phyloP scores from a whole-genome alignment of 768 basidiomycete species.

The Baorangia bicolor region DNA sequence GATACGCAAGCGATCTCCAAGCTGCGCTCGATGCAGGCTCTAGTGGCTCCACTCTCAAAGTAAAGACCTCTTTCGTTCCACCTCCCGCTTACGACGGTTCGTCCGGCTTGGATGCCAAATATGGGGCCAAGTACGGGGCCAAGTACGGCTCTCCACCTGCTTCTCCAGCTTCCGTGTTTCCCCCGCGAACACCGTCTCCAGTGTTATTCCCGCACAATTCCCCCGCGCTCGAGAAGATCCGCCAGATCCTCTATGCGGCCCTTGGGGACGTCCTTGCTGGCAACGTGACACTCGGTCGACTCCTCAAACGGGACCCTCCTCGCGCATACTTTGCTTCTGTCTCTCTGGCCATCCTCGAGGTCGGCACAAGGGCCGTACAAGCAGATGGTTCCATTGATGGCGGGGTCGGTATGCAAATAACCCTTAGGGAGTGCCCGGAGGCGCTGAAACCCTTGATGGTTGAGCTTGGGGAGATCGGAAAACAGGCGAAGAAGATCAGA shows the following conservation, averaged over 20 bases:
- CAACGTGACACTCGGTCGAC: constrained; percentile 49
- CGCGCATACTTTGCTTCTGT: constrained; percentile 82
- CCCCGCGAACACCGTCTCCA: constrained; percentile 45
- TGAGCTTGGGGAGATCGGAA: constrained; percentile 58
- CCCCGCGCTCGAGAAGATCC: constrained; percentile 72
- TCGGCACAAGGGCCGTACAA: constrained; percentile 52
- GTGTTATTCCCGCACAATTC: constrained; percentile 39
- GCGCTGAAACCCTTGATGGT: constrained; percentile 68
- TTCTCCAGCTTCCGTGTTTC: constrained; percentile 33
- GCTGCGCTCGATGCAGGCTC: constrained; percentile 71
- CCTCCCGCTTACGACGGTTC: constrained; percentile 61
- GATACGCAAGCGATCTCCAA: constrained; percentile 73
- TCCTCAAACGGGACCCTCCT: constrained; percentile 61
- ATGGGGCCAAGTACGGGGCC: neutral
- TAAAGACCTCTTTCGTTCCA: constrained; percentile 64
- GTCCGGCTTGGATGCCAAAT: constrained; percentile 15
- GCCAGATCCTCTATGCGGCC: constrained; percentile 84
- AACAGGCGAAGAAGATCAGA: constrained; percentile 46
- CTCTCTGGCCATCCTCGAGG: constrained; percentile 68
- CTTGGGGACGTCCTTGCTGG: constrained; percentile 67
- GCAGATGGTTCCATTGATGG: constrained; percentile 46
- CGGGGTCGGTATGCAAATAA: constrained; percentile 54
- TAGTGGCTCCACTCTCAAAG: constrained; percentile 32
- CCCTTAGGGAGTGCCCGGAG: constrained; percentile 58
- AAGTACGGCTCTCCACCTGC: constrained; percentile 6